phyloP scores from a whole-genome alignment of 148 eudicot genomes.

The Camellia lanceoleosa region DNA sequence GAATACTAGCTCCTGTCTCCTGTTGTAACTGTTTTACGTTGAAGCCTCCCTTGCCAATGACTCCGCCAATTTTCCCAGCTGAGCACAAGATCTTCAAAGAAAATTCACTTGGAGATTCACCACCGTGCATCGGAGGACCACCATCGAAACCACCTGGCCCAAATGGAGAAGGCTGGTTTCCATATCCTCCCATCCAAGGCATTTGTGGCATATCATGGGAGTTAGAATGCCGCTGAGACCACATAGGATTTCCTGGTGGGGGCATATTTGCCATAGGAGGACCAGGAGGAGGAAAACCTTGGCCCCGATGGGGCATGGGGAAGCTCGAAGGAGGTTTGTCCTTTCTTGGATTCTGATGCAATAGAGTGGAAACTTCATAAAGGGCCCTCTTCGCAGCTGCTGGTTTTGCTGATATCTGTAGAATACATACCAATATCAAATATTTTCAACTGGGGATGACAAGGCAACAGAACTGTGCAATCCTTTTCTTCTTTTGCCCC shows the following conservation, averaged over 20 bases:
- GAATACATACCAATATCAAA: not conserved
- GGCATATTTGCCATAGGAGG: slow-evolving; percentile 39
- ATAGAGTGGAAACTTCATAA: slow-evolving; percentile 38
- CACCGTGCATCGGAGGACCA: slow-evolving; percentile 33
- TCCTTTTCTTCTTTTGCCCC: not conserved
- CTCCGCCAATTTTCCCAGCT: slow-evolving; percentile 68
- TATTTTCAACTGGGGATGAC: not conserved
- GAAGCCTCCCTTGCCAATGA: slow-evolving; percentile 75
- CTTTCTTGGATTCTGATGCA: slow-evolving; percentile 81
- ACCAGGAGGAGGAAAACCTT: slow-evolving; percentile 44
- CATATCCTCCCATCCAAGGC: slow-evolving; percentile 48
- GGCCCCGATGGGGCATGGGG: slow-evolving; percentile 36
- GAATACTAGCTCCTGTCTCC: slow-evolving; percentile 69
- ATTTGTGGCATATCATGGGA: slow-evolving; percentile 41
- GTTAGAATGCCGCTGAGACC: slow-evolving; percentile 44
- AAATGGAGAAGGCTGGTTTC: slow-evolving; percentile 27
- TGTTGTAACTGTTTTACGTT: slow-evolving; percentile 60
- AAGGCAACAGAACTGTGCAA: not conserved
- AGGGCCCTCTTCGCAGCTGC: slow-evolving; percentile 53
- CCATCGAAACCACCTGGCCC: slow-evolving; percentile 36
- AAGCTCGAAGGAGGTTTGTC: slow-evolving; percentile 54
- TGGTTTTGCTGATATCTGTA: slow-evolving; percentile 68
- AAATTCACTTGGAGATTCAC: slow-evolving; percentile 58
- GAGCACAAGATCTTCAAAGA: slow-evolving; percentile 66
- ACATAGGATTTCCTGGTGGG: slow-evolving; percentile 40